Percentiles rank a stretch among this genome's conserved stretches.
Evolutionary conservation across 2,329 filamentous ascomycete genomes (phyloP).

Genomic region (Penicillium sp.): DNA sequence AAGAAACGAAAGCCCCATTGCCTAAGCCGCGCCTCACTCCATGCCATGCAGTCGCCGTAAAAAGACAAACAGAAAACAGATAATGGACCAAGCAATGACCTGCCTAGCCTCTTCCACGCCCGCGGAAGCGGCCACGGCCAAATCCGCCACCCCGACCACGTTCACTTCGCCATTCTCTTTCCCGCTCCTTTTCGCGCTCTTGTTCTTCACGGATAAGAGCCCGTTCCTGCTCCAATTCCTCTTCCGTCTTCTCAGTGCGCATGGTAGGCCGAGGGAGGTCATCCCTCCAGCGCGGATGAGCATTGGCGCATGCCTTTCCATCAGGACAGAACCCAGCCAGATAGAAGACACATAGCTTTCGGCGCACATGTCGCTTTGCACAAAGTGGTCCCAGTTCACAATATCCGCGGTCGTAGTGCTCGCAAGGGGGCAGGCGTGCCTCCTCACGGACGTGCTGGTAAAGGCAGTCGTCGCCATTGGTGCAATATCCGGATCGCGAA

Average conservation of each 20-base stretch:
- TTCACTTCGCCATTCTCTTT: constrained; percentile 52
- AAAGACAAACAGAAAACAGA: background rate
- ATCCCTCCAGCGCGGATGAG: constrained; percentile 73
- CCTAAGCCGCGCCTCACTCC: constrained; percentile 4
- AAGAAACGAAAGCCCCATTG: constrained; percentile 4
- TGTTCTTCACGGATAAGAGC: constrained; percentile 58
- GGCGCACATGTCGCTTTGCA: constrained; percentile 81
- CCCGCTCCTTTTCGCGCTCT: constrained; percentile 52
- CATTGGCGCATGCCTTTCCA: constrained; percentile 67
- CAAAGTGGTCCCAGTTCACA: constrained; percentile 86
- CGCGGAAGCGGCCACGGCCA: constrained; percentile 42
- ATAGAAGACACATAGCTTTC: constrained; percentile 77
- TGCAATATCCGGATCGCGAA: constrained; percentile 87
- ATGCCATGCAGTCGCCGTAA: constrained; percentile 13
- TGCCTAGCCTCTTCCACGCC: constrained; percentile 45
- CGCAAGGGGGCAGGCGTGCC: constrained; percentile 73
- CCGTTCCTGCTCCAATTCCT: constrained; percentile 61
- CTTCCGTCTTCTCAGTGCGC: constrained; percentile 66
- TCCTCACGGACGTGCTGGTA: constrained; percentile 87
- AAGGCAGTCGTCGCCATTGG: constrained; percentile 92
- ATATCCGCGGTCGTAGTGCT: constrained; percentile 92
- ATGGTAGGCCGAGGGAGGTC: constrained; percentile 60
- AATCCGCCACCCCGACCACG: constrained; percentile 50
- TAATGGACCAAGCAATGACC: background rate
- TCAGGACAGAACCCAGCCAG: constrained; percentile 93